Base-by-base conservation (phyloP, 257 asterid species). In the Solanum appendiculatum region DNA sequence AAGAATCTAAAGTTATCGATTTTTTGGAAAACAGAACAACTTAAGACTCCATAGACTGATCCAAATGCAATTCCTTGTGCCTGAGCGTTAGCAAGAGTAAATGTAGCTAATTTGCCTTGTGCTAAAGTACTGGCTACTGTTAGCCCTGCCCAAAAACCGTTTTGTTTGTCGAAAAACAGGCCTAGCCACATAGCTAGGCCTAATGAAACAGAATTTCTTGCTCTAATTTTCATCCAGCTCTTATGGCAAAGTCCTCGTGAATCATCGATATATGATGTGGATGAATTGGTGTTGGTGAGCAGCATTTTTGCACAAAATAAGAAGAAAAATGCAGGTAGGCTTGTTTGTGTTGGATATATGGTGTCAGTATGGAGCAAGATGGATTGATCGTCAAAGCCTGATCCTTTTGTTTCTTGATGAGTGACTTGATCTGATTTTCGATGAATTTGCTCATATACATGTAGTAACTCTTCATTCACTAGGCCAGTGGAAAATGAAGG, bases 41-140 rank as follows among this genome's bases (percentile, higher is more conserved):
- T 91, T 25, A 95, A 86, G 29, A 94, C 91, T 1, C 95, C 98
- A 54, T 93, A 94, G 18, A 91, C 95, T 4, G 97, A 93, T 73
- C 98, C 98, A 34, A 94, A 68, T 16, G 97, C 93, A 1, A 98
- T 92, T 58, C 98, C 98, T 87, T 93, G 97, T 70, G 90, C 96
- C 37, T 97, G 91, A 8, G 93, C 88, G 84, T 95, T 95, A 31
- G 97, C 94, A 9, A 90, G 29, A 8, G 93, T 93, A 77, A 95
- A 90, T 31, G 91, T 86, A 40, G 98, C 92, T 56, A 92, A 94
- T 36, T 88, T 90, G 25, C 95, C 95, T 1, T 84, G 68, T 6
- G 88, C 93, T 36, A 93, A 90, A 85, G 95, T 90, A 91, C 91
- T 92, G 84, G 98, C 97, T 29, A 94, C 89, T 14, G 93, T 85